phyloP scores from a whole-genome alignment of 2,329 filamentous ascomycete species.

The Tolypocladium ophioglossoides region DNA sequence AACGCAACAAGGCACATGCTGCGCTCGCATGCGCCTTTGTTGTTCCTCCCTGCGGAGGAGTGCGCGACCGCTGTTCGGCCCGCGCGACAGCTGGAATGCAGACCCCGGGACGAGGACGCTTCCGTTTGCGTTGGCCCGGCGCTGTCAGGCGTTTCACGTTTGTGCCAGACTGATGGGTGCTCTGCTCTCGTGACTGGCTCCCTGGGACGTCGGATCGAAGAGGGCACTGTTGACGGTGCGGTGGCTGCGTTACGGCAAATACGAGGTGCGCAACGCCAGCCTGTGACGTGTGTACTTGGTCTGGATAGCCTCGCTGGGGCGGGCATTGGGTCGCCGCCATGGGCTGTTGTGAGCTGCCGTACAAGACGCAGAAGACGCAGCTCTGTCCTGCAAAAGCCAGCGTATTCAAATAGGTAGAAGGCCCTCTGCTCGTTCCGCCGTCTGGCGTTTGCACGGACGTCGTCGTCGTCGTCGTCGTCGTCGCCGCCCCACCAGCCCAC shows the following conservation, averaged over 20 bases:
- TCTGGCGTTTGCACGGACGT: too few relatives aligned
- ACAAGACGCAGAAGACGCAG: too few relatives aligned
- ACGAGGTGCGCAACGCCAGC: not conserved
- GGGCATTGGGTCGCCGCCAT: too few relatives aligned
- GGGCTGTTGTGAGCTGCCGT: too few relatives aligned
- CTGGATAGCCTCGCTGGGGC: too few relatives aligned
- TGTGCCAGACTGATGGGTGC: not conserved
- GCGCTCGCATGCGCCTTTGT: not conserved
- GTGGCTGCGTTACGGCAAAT: not conserved
- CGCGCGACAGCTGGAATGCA: not conserved
- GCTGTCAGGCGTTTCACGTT: not conserved
- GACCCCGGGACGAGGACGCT: not conserved
- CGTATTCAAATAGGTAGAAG: too few relatives aligned
- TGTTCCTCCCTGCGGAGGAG: not conserved
- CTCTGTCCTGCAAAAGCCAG: too few relatives aligned
- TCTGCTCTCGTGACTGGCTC: not conserved
- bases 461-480: too few relatives aligned
- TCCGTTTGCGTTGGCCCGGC: not conserved
- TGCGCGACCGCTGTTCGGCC: not conserved
- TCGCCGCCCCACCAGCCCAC: too few relatives aligned
- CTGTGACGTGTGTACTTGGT: not conserved
- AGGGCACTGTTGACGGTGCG: not conserved
- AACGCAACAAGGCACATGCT: not conserved
- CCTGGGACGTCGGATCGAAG: not conserved
- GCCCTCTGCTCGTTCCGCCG: too few relatives aligned